Evolutionary conservation across 441 rosid genomes (phyloP).

Genomic region (Hura crepitans): DNA sequence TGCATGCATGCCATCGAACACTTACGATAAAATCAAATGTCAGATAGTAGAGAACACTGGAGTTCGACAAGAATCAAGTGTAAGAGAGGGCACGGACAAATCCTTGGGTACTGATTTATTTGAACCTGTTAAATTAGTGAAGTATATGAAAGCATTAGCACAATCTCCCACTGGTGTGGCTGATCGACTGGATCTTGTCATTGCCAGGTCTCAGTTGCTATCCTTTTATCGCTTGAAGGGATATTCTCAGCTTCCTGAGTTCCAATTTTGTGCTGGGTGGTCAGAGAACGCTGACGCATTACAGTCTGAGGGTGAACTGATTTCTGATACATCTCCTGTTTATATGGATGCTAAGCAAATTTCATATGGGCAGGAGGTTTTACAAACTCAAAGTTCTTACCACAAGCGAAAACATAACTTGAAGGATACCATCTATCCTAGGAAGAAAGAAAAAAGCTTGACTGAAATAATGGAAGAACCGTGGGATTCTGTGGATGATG

Average conservation of each 20-base stretch:
- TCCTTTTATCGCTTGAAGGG: conserved; percentile 54
- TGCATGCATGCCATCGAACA: conserved; percentile 44
- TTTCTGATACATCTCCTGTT: conserved; percentile 16
- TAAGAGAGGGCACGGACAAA: conserved; percentile 34
- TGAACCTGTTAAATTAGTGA: conserved; percentile 44
- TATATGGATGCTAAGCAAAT: conserved; percentile 23
- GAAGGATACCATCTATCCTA: conserved; percentile 40
- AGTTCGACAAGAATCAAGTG: conserved; percentile 38
- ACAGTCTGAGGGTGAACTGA: conserved; percentile 26
- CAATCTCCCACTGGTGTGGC: conserved; percentile 44
- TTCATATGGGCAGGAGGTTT: conserved; percentile 22
- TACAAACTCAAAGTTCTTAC: conserved; percentile 31
- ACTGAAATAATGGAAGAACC: conserved; percentile 46
- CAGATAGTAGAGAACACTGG: conserved; percentile 61
- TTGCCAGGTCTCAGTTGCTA: conserved; percentile 52
- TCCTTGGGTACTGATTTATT: conserved; percentile 33
- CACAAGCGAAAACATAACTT: conserved; percentile 63
- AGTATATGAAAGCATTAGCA: conserved; percentile 51
- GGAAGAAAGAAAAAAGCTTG: conserved; percentile 49
- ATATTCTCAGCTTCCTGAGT: conserved; percentile 45
- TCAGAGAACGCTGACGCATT: conserved; percentile 30
- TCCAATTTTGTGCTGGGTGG: conserved; percentile 36
- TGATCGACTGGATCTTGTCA: conserved; percentile 44
- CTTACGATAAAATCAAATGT: conserved; percentile 33
- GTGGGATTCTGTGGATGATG: conserved; percentile 44